These are phyloP conservation scores for Madurella mycetomatis DNA, from an alignment of 2,329 filamentous ascomycete genomes.

Conservation along the genomic window DNA sequence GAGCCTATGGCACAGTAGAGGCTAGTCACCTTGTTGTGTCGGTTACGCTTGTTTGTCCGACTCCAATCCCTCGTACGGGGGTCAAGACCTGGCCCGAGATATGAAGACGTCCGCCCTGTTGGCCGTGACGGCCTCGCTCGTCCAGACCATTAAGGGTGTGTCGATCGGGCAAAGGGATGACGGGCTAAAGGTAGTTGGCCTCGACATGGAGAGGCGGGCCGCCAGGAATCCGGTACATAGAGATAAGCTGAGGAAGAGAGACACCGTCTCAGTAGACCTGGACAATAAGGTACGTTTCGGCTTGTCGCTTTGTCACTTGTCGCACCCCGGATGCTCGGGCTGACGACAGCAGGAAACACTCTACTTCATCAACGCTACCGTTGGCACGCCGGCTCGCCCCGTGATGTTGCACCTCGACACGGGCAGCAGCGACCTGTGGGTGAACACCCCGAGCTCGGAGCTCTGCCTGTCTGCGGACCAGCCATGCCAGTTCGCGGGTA, in stretches of 20 bases:
- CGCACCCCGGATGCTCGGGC: background rate
- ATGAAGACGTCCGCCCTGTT: slow-evolving; percentile 37
- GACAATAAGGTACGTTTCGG: slow-evolving; percentile 52
- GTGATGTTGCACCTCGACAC: slow-evolving; percentile 62
- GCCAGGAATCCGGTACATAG: slow-evolving; percentile 40
- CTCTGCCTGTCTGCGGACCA: slow-evolving; percentile 49
- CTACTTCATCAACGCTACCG: slow-evolving; percentile 59
- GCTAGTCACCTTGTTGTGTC: background rate
- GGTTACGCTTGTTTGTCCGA: background rate
- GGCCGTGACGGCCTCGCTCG: slow-evolving; percentile 29
- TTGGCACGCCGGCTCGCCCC: slow-evolving; percentile 58
- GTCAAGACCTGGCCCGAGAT: slow-evolving; percentile 5
- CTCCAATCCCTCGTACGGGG: background rate
- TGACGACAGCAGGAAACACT: slow-evolving; percentile 48
- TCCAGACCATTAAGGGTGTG: slow-evolving; percentile 26
- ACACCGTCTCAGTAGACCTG: slow-evolving; percentile 41
- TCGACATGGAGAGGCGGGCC: slow-evolving; percentile 40
- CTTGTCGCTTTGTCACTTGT: slow-evolving; percentile 15
- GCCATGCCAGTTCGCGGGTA: slow-evolving; percentile 59
- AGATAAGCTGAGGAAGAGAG: slow-evolving; percentile 44
- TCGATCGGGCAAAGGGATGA: slow-evolving; percentile 31
- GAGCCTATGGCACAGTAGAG: background rate
- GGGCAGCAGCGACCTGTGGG: slow-evolving; percentile 66
- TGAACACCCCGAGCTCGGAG: slow-evolving; percentile 59
- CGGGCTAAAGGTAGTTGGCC: slow-evolving; percentile 42